A percentile compares a stretch with the other conserved stretches of the same genome.
Conservation (phyloP, 805 yeast species). For the Starmerella kuoi region DNA sequence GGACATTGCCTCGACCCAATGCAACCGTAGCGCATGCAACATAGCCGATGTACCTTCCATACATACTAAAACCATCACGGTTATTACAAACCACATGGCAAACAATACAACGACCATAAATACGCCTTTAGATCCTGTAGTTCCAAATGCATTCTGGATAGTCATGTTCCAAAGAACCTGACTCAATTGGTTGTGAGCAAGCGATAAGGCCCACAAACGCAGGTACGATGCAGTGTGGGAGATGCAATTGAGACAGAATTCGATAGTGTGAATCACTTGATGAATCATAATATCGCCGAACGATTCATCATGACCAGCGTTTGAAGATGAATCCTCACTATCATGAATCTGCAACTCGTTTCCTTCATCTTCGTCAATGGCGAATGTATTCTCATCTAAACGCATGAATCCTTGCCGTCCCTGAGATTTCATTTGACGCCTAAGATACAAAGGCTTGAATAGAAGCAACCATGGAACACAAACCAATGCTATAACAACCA, state of each 20-base stretch:
- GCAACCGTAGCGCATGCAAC: conserved; percentile 92
- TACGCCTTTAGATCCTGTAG: conserved; percentile 55
- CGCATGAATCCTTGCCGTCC: conserved; percentile 34
- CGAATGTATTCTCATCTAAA: conserved; percentile 25
- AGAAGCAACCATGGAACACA: conserved; percentile 91
- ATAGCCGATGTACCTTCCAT: conserved; percentile 99
- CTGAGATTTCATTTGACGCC: conserved; percentile 40
- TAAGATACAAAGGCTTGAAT: conserved; percentile 66
- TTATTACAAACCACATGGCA: conserved; percentile 89
- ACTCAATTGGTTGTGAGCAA: conserved; percentile 93
- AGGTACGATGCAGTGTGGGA: conserved; percentile 95
- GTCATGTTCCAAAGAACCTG: conserved; percentile 95
- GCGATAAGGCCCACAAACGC: conserved; percentile 91
- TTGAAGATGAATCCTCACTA: conserved; percentile 25
- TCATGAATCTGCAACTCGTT: conserved; percentile 27
- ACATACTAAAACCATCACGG: conserved; percentile 79
- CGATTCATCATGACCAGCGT: conserved; percentile 33
- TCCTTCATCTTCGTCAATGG: conserved; percentile 26
- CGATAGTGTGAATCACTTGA: conserved; percentile 95
- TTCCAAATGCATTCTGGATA: conserved; percentile 62
- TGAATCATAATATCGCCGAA: conserved; percentile 94
- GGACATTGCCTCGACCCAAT: conserved; percentile 99
- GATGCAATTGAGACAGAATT: conserved; percentile 91
- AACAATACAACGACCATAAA: conserved; percentile 62
- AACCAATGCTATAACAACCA: conserved; percentile 60